These are phyloP conservation scores for Agrostemma githago DNA, from an alignment of 148 eudicot species.

Conservation along the genomic window DNA sequence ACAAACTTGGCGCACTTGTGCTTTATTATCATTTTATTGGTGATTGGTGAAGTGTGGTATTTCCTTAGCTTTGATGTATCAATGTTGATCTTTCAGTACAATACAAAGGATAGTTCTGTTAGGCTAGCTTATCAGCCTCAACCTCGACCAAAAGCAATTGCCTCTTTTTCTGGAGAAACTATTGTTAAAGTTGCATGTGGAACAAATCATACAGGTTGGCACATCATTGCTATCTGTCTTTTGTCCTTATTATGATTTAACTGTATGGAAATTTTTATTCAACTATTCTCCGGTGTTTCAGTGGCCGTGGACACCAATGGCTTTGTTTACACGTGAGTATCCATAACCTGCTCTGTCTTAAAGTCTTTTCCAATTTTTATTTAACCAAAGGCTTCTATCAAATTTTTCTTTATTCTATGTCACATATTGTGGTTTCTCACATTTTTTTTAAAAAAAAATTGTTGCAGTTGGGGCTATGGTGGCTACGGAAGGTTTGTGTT, in stretches of 20 bases:
- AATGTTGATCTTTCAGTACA: constrained; percentile 48
- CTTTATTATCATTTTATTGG: not conserved
- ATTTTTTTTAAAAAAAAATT: not conserved
- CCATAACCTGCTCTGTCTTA: not conserved
- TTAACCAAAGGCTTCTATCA: not conserved
- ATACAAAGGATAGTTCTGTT: constrained; percentile 92
- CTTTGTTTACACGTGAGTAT: constrained; percentile 89
- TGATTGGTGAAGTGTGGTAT: not conserved
- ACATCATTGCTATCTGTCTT: not conserved
- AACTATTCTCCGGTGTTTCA: constrained; percentile 26
- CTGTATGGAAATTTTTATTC: not conserved
- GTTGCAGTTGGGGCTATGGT: constrained; percentile 92
- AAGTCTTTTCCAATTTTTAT: not conserved
- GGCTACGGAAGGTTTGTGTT: constrained; percentile 92
- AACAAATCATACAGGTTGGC: constrained; percentile 85
- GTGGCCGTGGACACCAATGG: constrained; percentile 96
- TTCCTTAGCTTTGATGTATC: constrained; percentile 13
- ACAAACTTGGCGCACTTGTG: not conserved
- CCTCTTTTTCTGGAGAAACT: constrained; percentile 68
- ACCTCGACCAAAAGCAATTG: constrained; percentile 81
- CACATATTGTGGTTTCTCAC: constrained; percentile 14
- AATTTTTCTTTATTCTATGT: not conserved
- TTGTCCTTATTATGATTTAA: not conserved
- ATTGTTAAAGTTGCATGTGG: constrained; percentile 95
- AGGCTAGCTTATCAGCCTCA: constrained; percentile 94